These are phyloP conservation scores for Acaromyces ingoldii DNA, from an alignment of 1,284 basidiomycete genomes.

Conservation along the genomic window DNA sequence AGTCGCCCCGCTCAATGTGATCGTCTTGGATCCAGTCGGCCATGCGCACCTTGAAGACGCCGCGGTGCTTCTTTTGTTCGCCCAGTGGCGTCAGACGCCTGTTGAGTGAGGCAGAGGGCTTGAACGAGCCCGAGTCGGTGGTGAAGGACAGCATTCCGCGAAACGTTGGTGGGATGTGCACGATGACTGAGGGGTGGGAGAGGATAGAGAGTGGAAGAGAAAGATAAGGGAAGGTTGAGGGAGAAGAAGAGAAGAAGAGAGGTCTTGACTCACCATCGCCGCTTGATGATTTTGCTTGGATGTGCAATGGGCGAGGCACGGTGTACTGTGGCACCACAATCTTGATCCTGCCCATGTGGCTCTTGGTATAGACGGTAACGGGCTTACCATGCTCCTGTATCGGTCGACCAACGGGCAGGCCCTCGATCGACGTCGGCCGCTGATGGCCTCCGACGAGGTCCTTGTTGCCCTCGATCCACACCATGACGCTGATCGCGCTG, in stretches of 20 bases:
- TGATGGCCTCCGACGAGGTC: background rate
- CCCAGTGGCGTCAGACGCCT: constrained; percentile 24
- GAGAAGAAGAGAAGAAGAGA: too few species aligned
- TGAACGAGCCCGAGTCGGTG: constrained; percentile 30
- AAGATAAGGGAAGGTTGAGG: too few species aligned
- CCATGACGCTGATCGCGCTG: constrained; percentile 2
- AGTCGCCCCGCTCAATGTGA: background rate
- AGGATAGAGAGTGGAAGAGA: too few species aligned
- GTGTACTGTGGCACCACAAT: constrained; percentile 26
- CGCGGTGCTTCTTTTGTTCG: constrained; percentile 26
- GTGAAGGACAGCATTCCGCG: constrained; percentile 35
- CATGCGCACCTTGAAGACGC: constrained; percentile 21
- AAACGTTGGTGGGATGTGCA: constrained; percentile 31
- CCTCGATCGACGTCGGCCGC: too few species aligned
- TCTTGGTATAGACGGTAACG: constrained; percentile 21
- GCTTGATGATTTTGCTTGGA: constrained; percentile 21
- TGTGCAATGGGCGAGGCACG: constrained; percentile 26
- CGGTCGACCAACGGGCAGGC: too few species aligned
- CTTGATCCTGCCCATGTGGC: constrained; percentile 14
- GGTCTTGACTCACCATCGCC: too few species aligned
- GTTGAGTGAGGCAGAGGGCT: constrained; percentile 22
- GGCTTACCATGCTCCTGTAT: constrained; percentile 7
- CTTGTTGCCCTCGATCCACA: background rate
- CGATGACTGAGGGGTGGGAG: too few species aligned
- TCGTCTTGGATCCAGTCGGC: constrained; percentile 5